A percentile compares a stretch with the other conserved stretches of the same genome.
Conservation (phyloP, 2,329 filamentous ascomycete genomes). For the Aspergillus aculeatinus region DNA sequence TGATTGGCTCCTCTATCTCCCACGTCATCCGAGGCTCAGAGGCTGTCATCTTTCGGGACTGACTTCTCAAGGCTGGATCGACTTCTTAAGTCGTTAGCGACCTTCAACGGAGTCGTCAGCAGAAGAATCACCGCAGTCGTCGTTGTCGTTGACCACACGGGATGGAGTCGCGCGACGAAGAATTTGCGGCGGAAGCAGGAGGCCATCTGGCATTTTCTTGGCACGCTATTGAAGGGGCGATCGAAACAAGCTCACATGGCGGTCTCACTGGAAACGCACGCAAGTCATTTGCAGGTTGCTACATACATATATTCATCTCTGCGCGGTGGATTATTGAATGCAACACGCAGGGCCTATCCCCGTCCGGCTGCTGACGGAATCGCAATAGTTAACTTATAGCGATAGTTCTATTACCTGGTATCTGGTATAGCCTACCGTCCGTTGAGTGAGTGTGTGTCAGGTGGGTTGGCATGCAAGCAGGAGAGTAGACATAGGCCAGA, state of each 20-base stretch:
- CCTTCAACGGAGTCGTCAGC: background rate
- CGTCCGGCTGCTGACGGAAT: background rate
- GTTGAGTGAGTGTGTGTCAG: too few relatives aligned
- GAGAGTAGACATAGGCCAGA: too few relatives aligned
- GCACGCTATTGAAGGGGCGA: constrained; percentile 19
- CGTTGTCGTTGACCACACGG: background rate
- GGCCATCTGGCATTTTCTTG: constrained; percentile 40
- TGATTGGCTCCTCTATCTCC: background rate
- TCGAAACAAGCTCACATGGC: constrained; percentile 14
- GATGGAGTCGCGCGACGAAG: background rate
- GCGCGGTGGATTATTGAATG: background rate
- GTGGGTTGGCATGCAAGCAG: too few relatives aligned
- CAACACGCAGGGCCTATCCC: background rate
- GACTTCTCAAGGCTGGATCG: background rate
- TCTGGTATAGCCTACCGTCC: background rate
- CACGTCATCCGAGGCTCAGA: background rate
- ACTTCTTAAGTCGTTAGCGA: too few relatives aligned
- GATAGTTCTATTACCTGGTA: background rate
- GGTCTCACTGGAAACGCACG: constrained; percentile 10
- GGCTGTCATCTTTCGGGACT: background rate
- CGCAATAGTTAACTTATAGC: background rate
- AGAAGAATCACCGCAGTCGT: background rate
- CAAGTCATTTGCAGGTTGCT: background rate
- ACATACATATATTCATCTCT: background rate
- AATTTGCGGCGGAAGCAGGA: constrained; percentile 14